These are phyloP conservation scores for Phylloporus sp. DNA, from an alignment of 768 basidiomycete species.

Conservation along the genomic window DNA sequence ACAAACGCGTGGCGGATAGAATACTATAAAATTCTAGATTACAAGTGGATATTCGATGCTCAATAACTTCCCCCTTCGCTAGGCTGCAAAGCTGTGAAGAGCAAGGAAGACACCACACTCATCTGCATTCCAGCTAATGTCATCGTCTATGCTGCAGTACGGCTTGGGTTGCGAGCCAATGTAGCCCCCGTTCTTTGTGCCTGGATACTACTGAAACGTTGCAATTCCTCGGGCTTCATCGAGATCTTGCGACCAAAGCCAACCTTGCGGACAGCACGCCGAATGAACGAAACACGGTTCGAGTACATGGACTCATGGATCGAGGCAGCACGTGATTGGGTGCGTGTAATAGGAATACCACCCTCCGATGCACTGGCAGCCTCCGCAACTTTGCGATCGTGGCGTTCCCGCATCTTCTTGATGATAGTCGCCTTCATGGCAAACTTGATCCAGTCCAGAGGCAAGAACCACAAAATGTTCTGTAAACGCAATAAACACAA, in stretches of 20 bases:
- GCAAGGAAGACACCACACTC: conserved; percentile 23
- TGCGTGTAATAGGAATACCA: conserved; percentile 74
- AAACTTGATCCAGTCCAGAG: conserved; percentile 95
- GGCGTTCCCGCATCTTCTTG: conserved; percentile 73
- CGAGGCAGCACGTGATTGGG: conserved; percentile 84
- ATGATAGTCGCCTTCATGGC: conserved; percentile 93
- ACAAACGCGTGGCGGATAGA: conserved; percentile 11
- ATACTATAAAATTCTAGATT: conserved; percentile 31
- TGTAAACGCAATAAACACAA: conserved; percentile 29
- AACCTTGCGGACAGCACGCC: conserved; percentile 81
- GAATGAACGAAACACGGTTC: conserved; percentile 92
- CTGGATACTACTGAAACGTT: conserved; percentile 84
- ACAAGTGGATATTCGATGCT: conserved; percentile 32
- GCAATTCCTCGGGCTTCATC: conserved; percentile 82
- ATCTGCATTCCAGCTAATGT: conserved; percentile 10
- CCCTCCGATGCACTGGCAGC: conserved; percentile 33
- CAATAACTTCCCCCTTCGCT: conserved; percentile 15
- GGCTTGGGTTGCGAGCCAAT: conserved; percentile 73
- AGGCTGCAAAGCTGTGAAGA: conserved; percentile 12
- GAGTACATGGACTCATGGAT: conserved; percentile 92
- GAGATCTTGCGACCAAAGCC: conserved; percentile 79
- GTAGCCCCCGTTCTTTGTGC: conserved; percentile 73
- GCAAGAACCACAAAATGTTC: conserved; percentile 96
- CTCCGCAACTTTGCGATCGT: conserved; percentile 38
- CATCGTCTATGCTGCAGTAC: conserved; percentile 45